Conservation (phyloP, 164 flowering plant genomes). For the Chimonanthus praecox region DNA sequence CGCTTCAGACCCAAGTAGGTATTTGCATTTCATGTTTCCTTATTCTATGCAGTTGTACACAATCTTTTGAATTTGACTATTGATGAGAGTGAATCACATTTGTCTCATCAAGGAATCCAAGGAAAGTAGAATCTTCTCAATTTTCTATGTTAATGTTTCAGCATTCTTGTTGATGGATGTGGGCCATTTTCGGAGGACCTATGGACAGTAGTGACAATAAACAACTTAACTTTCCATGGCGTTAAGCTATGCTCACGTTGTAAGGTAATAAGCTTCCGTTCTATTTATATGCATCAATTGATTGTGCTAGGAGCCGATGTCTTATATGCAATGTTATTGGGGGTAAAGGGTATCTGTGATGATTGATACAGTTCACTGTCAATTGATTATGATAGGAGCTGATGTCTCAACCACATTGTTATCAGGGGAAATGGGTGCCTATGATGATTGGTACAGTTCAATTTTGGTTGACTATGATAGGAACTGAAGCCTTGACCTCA, state of each 20-base stretch:
- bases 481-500: too few species aligned
- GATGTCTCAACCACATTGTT: too few species aligned
- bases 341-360: too few species aligned
- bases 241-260: constrained; percentile 85
- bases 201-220: constrained; percentile 71
- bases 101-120: not conserved
- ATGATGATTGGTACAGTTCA: too few species aligned
- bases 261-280: constrained; percentile 43
- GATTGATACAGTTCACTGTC: too few species aligned
- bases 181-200: constrained; percentile 81
- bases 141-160: constrained; percentile 22
- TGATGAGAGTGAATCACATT: not conserved
- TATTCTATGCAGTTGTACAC: not conserved
- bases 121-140: not conserved
- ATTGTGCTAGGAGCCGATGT: too few species aligned
- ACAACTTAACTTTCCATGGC: constrained; percentile 51
- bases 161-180: constrained; percentile 82
- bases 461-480: too few species aligned
- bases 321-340: too few species aligned
- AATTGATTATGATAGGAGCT: too few species aligned
- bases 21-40: not conserved
- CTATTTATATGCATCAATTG: not conserved
- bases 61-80: not conserved
- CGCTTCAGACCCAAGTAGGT: constrained; percentile 94
- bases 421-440: too few species aligned